Evolutionary conservation across 1,284 basidiomycete species (phyloP).

Genomic region (Kwoniella shivajii): DNA sequence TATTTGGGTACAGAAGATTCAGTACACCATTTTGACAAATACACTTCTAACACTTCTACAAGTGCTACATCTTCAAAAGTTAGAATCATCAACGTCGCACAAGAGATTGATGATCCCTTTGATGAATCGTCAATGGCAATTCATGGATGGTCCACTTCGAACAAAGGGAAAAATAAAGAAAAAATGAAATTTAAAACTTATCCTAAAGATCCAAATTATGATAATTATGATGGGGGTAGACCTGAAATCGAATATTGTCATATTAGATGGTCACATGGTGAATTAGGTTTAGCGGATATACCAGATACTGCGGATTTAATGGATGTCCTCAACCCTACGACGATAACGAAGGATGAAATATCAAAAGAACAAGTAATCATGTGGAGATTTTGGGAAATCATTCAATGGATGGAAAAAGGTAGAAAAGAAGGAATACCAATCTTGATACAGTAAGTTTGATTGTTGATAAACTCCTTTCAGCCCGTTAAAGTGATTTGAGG

Average conservation of each 20-base stretch:
- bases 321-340: conserved; percentile 19
- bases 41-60: conserved; percentile 14
- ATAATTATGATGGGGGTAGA: too few species aligned
- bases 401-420: conserved; percentile 77
- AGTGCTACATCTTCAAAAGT: conserved; percentile 15
- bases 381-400: conserved; percentile 72
- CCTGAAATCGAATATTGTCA: conserved; percentile 87
- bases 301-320: conserved; percentile 23
- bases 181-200: conserved; percentile 2
- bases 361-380: conserved; percentile 12
- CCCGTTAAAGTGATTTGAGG: not conserved
- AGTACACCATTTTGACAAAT: conserved; percentile 58
- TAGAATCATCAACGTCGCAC: conserved; percentile 84
- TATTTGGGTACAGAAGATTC: conserved; percentile 96
- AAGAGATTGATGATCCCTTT: conserved; percentile 82
- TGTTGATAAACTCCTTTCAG: conserved; percentile 7
- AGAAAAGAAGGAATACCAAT: conserved; percentile 73
- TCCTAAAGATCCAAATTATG: not conserved
- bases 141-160: conserved; percentile 16
- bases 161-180: conserved; percentile 22
- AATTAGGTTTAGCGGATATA: conserved; percentile 75
- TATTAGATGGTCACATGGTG: conserved; percentile 91
- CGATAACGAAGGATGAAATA: not conserved
- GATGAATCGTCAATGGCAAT: conserved; percentile 47
- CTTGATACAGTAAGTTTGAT: conserved; percentile 70